Evolutionary conservation across 495 filamentous ascomycete species (phyloP).

Genomic region (Hypoxylon fragiforme): DNA sequence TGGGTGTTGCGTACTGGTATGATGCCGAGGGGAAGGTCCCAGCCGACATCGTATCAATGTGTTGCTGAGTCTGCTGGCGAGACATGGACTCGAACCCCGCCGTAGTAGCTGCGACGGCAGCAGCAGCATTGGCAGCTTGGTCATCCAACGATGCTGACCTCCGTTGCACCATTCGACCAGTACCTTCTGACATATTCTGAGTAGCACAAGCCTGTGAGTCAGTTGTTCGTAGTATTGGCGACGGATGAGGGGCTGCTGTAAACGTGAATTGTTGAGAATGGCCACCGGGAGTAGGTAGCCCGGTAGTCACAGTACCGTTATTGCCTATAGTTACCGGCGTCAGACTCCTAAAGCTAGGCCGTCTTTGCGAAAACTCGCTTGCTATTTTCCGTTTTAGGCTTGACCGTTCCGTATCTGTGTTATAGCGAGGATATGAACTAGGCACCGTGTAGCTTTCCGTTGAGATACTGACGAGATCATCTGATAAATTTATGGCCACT

Average conservation of each 20-base stretch:
- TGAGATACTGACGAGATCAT: slow-evolving; percentile 54
- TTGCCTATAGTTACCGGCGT: slow-evolving; percentile 21
- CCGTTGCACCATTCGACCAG: slow-evolving; percentile 6
- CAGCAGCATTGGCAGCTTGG: slow-evolving; percentile 8
- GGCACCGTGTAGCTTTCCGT: slow-evolving; percentile 52
- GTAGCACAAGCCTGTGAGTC: slow-evolving; percentile 26
- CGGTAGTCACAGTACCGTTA: slow-evolving; percentile 24
- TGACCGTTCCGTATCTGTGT: slow-evolving; percentile 34
- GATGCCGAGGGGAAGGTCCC: slow-evolving; percentile 47
- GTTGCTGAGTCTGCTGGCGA: slow-evolving; percentile 29
- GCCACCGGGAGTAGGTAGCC: slow-evolving; percentile 36
- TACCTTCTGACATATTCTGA: neutral
- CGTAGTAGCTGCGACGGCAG: slow-evolving; percentile 15
- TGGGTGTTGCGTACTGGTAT: slow-evolving; percentile 41
- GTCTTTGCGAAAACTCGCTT: slow-evolving; percentile 33
- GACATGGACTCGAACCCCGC: slow-evolving; percentile 32
- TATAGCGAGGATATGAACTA: slow-evolving; percentile 46
- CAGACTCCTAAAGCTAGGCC: slow-evolving; percentile 39
- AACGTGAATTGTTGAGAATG: slow-evolving; percentile 39
- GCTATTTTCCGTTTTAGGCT: slow-evolving; percentile 50
- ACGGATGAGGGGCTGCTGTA: slow-evolving; percentile 36
- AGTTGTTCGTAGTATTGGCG: slow-evolving; percentile 40
- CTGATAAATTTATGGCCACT: slow-evolving; percentile 55
- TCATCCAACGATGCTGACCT: slow-evolving; percentile 33
- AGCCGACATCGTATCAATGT: slow-evolving; percentile 35